Conservation (phyloP, 768 basidiomycete species). For the Podaxis pistillaris region DNA sequence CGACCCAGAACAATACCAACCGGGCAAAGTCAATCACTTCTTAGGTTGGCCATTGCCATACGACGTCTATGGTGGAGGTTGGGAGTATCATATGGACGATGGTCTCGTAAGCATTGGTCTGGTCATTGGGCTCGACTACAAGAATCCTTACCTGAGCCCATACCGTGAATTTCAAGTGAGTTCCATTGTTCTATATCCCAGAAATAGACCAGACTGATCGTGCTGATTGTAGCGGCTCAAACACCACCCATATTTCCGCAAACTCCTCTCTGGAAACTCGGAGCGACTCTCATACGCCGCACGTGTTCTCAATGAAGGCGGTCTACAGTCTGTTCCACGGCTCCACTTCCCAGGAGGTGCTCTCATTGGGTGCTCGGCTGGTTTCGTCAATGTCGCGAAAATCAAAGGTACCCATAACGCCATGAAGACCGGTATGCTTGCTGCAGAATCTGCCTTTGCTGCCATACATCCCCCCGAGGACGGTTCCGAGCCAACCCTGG, state of each 20-base stretch:
- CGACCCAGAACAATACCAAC: conserved; percentile 54
- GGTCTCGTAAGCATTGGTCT: conserved; percentile 88
- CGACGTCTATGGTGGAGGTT: conserved; percentile 89
- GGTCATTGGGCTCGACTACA: conserved; percentile 92
- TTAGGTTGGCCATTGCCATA: conserved; percentile 90
- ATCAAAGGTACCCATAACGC: conserved; percentile 99
- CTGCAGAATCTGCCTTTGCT: conserved; percentile 83
- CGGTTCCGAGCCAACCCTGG: conserved; percentile 15
- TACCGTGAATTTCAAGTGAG: conserved; percentile 90
- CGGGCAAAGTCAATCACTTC: conserved; percentile 88
- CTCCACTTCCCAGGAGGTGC: conserved; percentile 93
- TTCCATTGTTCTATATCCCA: not conserved
- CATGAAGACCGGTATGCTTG: conserved; percentile 98
- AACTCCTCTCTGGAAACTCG: conserved; percentile 67
- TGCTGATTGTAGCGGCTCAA: conserved; percentile 64
- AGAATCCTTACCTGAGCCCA: conserved; percentile 89
- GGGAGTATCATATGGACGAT: conserved; percentile 94
- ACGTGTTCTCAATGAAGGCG: conserved; percentile 89
- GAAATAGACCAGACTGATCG: not conserved
- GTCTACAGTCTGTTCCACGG: conserved; percentile 84
- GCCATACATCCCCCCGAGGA: conserved; percentile 41
- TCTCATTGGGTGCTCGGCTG: conserved; percentile 91
- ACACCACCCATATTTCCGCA: conserved; percentile 89
- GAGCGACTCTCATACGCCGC: conserved; percentile 88
- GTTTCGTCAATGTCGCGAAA: conserved; percentile 94